Conservation (phyloP, 805 yeast species). For the Teunomyces panamensis region DNA sequence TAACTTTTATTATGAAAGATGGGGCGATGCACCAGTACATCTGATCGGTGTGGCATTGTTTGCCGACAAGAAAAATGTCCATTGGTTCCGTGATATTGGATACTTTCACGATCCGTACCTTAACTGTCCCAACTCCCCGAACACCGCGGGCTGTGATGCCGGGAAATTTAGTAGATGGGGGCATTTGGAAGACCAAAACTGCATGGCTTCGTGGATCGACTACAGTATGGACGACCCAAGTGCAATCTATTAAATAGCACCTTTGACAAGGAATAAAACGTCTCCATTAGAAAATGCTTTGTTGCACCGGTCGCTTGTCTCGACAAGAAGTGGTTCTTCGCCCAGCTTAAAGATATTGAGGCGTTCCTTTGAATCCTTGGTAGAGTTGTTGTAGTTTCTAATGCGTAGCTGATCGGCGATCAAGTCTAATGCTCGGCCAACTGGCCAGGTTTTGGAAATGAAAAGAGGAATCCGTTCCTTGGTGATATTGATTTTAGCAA, state of each 20-base stretch:
- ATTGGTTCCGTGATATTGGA: conserved; percentile 87
- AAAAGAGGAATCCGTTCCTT: conserved; percentile 36
- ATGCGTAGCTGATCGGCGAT: conserved; percentile 47
- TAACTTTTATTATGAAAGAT: conserved; percentile 84
- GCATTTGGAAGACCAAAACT: conserved; percentile 63
- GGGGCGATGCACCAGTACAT: conserved; percentile 95
- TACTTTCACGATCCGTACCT: conserved; percentile 72
- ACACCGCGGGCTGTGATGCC: conserved; percentile 46
- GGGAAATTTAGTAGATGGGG: conserved; percentile 56
- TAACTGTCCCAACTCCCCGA: conserved; percentile 62
- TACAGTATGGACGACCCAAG: conserved; percentile 24
- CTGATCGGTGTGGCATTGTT: conserved; percentile 70
- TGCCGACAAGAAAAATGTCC: conserved; percentile 64
- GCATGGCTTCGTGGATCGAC: conserved; percentile 69
- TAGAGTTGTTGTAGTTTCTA: conserved; percentile 48
- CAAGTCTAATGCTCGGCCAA: conserved; percentile 56
- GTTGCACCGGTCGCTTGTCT: conserved; percentile 36
- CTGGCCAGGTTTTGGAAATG: conserved; percentile 56
- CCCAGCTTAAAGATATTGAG: conserved; percentile 45
- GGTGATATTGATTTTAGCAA: conserved; percentile 22
- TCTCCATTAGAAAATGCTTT: conserved; percentile 49
- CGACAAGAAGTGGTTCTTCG: conserved; percentile 27
- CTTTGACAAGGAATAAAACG: conserved; percentile 50
- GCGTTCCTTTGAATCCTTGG: conserved; percentile 37
- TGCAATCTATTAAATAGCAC: conserved; percentile 7